These are phyloP conservation scores for Fusarium metavorans DNA, from an alignment of 2,329 filamentous ascomycete genomes.

Conservation along the genomic window DNA sequence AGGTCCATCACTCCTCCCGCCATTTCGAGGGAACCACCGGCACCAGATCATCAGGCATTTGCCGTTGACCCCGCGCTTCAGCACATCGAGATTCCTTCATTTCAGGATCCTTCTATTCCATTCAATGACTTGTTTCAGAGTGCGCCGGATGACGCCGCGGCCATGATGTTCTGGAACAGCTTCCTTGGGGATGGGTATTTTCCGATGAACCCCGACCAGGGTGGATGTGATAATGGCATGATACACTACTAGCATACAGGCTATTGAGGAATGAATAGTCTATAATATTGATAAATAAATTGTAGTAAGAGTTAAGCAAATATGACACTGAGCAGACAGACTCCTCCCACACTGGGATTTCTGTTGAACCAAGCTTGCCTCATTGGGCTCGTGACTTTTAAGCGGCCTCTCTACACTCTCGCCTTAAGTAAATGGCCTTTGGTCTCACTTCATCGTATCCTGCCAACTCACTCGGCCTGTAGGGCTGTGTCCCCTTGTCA, in stretches of 20 bases:
- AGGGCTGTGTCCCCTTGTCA: background rate
- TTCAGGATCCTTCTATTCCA: background rate
- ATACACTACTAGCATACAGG: background rate
- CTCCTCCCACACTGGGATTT: background rate
- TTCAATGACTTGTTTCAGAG: background rate
- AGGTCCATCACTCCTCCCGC: background rate
- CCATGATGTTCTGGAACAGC: conserved; percentile 7
- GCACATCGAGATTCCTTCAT: background rate
- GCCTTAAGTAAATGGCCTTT: background rate
- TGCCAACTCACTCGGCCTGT: background rate
- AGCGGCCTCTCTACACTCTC: background rate
- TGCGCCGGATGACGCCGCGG: conserved; percentile 1
- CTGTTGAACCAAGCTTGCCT: background rate
- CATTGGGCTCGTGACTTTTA: background rate
- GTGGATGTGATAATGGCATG: background rate
- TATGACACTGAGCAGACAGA: background rate
- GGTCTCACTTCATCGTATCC: background rate
- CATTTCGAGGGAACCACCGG: background rate
- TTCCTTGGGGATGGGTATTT: conserved; percentile 9
- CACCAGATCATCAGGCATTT: background rate
- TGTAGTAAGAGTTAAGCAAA: background rate
- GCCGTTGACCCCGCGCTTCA: background rate
- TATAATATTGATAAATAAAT: background rate
- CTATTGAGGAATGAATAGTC: background rate
- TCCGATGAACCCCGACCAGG: background rate